Evolutionary conservation across 176 grass and related monocot species (phyloP), one percentile per base, ranked within the genome.

Genomic region (Carex littledalei): DNA sequence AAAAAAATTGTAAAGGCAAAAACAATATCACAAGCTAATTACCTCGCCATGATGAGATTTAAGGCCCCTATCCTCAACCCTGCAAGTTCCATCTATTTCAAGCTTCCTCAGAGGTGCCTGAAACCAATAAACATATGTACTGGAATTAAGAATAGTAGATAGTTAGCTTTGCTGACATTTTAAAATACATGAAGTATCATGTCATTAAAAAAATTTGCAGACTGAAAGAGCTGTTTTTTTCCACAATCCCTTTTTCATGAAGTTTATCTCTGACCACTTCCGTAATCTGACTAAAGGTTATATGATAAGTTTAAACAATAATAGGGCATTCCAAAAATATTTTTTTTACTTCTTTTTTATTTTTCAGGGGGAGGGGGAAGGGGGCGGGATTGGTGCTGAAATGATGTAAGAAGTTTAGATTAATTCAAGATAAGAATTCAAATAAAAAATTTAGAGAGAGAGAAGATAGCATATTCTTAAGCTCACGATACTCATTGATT

Each of bases 1-100:
- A 65, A 86, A 90, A 64, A 63, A 75, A 32, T 29, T 79, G 8
- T 26, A 10, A 29, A 35, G 59, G n/a, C 3, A 47, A 31, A 65
- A 45, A 6, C 15, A 85, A 84, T 0, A 58, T 17, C 67, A 84
- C 12, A 88, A 21, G 13, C 32, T 85, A 88, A 87, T 82, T 87
- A 98, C 95, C 85, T 95, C 91, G 20, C 95, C 95, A 81, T 98
- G 95, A 83, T 98, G 95, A 80, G 91, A 89, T 89, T 95, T 98
- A 67, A 98, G 88, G 15, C 95, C 95, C 63, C 91, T 92, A 81
- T 98, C 95, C 77, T 98, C 95, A n/a, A 98, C 92, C 83, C 95
- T 89, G 88, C 91, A 98, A 89, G 94, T 98, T 39, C 93, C 95
- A 88, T 98, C 95, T 81, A 98, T 84, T 45, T 88, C 47, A 84